phyloP scores from a whole-genome alignment of 202 grass and related monocot species.

The Zoysia matrella region DNA sequence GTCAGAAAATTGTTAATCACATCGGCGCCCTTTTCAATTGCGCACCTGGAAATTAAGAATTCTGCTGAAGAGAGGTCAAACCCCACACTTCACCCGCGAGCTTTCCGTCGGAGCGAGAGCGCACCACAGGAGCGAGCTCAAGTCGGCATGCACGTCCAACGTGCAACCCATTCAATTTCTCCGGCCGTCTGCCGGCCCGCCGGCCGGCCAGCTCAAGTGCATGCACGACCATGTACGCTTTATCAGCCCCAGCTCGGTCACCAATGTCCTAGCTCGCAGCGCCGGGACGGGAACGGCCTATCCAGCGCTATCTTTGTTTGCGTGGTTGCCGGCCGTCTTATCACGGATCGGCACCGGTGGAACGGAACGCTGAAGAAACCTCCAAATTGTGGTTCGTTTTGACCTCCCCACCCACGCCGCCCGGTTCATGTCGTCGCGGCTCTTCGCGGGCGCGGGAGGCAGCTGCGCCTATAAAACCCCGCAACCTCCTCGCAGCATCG shows the following conservation, averaged over 20 bases:
- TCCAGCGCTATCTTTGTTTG: conserved; percentile 1
- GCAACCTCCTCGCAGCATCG: background rate
- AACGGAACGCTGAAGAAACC: background rate
- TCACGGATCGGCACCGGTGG: conserved; percentile 19
- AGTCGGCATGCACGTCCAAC: conserved; percentile 15
- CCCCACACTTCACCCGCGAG: background rate
- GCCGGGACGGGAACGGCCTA: background rate
- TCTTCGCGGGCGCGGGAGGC: conserved; percentile 18
- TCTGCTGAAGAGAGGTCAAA: background rate
- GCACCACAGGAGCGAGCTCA: background rate
- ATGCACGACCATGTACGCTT: background rate
- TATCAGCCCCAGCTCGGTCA: too few species aligned
- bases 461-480: conserved; percentile 44
- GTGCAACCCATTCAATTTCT: conserved; percentile 1
- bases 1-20: conserved; percentile 2
- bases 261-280: too few species aligned
- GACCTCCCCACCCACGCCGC: conserved; percentile 18
- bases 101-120: conserved; percentile 40
- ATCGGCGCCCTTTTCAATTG: background rate
- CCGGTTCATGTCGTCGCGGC: conserved; percentile 1
- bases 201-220: background rate
- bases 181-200: too few species aligned
- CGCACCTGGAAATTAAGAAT: background rate
- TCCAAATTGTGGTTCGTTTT: background rate
- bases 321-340: conserved; percentile 29